Evolutionary conservation across 345 rosid species (phyloP), one percentile per base, ranked within the genome.

Genomic region (Citrus trifoliata): DNA sequence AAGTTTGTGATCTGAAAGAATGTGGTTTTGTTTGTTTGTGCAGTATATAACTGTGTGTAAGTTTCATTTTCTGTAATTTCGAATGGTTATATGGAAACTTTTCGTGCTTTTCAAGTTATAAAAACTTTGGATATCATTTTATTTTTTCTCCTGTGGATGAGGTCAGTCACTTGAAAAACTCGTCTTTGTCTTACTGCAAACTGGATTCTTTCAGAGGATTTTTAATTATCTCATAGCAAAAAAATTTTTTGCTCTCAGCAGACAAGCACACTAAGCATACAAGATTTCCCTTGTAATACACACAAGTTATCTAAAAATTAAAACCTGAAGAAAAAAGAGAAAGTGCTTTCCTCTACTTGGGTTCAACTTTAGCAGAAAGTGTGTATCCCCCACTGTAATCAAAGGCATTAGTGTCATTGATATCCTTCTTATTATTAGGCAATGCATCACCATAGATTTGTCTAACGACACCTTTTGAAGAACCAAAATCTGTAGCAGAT

Each of bases 311-410:
- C 33, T 18, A 67, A 61, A n/a, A 37, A 37, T 19, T 27, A 25
- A 67, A 27, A 32, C 60, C 14, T 3, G 38, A 37, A 66, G 38
- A 48, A 71, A 63, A 7, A 21, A 28, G 12, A 12, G 28, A 16
- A 35, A 51, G 28, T 33, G 22, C 25, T 24, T n/a, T 4, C 28
- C 7, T 8, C 86, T 87, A 93, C 83, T 91, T 92, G 22, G 94
- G 95, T 76, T 92, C 95, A 60, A 90, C 80, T 76, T 87, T 93
- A 37, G 89, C 81, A 64, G 93, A 78, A 79, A 83, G 79, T 22
- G 88, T 75, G 83, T 89, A 87, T 28, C 97, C 97, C 22, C 95
- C 93, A 30, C 95, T 93, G 74, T 91, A 93, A 79, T 91, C 93
- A 83, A 89, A 90, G 27, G 88, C 88, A 51, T 78, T 71, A 8